A percentile compares a stretch with the other conserved stretches of the same genome.
These are phyloP conservation scores for Amanita polypyramis DNA, from an alignment of 768 basidiomycete species.

Conservation along the genomic window DNA sequence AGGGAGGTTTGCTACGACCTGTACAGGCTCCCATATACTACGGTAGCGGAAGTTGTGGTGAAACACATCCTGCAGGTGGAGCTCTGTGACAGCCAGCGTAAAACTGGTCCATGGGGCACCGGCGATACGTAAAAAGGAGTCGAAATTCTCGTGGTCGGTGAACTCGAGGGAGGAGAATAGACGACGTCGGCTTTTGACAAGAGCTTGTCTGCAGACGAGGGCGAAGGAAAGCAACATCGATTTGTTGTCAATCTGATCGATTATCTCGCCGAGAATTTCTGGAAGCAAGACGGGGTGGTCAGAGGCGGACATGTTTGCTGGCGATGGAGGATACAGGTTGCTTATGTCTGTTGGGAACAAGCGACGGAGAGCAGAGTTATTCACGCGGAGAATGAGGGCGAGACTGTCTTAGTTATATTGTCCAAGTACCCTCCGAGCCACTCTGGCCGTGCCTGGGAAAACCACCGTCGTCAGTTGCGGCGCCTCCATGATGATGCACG, in stretches of 20 bases:
- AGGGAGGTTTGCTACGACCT: neutral
- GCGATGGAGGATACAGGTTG: too few species aligned
- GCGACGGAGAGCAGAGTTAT: too few species aligned
- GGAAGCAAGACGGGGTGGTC: neutral
- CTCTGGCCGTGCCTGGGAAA: too few species aligned
- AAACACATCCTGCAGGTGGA: constrained; percentile 1
- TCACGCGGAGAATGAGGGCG: too few species aligned
- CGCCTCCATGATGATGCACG: too few species aligned
- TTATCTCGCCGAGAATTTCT: constrained; percentile 1
- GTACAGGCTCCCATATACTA: neutral
- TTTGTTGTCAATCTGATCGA: neutral
- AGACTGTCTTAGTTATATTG: too few species aligned
- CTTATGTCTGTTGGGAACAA: too few species aligned
- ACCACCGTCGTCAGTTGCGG: too few species aligned
- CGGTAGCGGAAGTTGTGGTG: neutral
- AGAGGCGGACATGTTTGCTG: neutral
- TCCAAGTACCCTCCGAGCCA: too few species aligned
- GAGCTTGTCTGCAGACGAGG: neutral
- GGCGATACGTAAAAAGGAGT: neutral
- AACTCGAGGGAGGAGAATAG: constrained; percentile 1
- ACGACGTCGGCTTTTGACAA: constrained; percentile 1
- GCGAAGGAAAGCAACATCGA: neutral
- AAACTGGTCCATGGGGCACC: constrained; percentile 1
- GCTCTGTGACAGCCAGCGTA: neutral
- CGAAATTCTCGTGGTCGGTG: neutral